A percentile compares a stretch with the other conserved stretches of the same genome.
These are phyloP conservation scores for Plasmodium vivax DNA, from an alignment of 169 alveolate genomes.

Conservation along the genomic window DNA sequence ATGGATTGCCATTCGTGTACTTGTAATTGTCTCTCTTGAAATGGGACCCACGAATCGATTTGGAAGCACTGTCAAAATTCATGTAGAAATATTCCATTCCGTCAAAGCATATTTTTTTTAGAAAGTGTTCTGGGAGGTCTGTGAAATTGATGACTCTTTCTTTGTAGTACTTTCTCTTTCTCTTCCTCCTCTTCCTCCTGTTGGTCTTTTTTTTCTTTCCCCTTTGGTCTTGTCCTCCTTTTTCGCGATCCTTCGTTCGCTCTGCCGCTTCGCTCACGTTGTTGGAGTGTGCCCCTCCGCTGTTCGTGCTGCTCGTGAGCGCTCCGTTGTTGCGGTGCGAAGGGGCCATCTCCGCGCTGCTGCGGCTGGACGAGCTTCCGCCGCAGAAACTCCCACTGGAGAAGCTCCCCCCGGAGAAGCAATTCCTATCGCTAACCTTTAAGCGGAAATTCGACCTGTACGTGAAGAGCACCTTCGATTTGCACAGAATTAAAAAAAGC, in stretches of 20 bases:
- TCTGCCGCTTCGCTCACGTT: neutral
- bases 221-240: neutral
- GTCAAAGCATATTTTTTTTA: constrained; percentile 41
- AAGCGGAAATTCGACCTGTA: constrained; percentile 60
- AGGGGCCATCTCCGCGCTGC: neutral
- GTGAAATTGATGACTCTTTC: constrained; percentile 46
- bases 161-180: constrained; percentile 32
- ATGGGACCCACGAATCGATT: neutral
- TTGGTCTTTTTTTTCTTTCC: neutral
- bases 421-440: constrained; percentile 36
- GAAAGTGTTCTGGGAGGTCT: constrained; percentile 62
- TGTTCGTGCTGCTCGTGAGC: neutral
- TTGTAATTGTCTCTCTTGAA: constrained; percentile 5
- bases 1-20: neutral
- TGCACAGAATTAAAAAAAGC: constrained; percentile 46
- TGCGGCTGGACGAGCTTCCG: neutral
- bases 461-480: constrained; percentile 60
- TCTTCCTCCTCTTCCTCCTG: neutral
- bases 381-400: neutral
- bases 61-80: constrained; percentile 30
- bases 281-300: neutral
- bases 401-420: neutral
- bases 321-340: neutral
- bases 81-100: constrained; percentile 55
- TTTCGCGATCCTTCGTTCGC: neutral